phyloP scores from a whole-genome alignment of 2,329 filamentous ascomycete genomes.

The Neurospora crassa region DNA sequence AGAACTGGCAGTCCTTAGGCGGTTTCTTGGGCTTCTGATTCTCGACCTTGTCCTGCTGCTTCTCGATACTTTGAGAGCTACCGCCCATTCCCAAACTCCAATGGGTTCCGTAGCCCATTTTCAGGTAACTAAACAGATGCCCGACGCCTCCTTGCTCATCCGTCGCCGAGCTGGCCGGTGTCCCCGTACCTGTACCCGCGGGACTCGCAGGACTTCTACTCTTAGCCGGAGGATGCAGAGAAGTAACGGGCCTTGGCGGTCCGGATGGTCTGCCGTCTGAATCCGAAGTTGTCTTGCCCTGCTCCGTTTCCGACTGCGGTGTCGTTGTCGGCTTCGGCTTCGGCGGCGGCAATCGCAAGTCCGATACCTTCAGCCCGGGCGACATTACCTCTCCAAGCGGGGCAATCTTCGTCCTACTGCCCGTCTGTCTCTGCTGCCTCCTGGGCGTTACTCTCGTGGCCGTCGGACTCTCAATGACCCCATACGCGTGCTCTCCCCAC shows the following conservation, averaged over 20 bases:
- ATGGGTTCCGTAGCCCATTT: constrained; percentile 58
- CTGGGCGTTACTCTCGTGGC: constrained; percentile 47
- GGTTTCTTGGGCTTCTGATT: constrained; percentile 10
- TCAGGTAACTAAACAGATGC: constrained; percentile 54
- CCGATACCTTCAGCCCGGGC: background rate
- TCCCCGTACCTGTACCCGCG: background rate
- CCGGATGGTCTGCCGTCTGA: background rate
- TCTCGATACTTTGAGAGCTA: constrained; percentile 10
- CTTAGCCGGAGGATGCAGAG: background rate
- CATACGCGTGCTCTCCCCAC: constrained; percentile 78
- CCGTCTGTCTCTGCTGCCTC: constrained; percentile 11
- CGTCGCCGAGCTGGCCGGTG: constrained; percentile 3
- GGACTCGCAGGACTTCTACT: background rate
- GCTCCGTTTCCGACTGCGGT: background rate
- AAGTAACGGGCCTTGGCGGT: background rate
- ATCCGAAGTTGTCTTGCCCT: background rate
- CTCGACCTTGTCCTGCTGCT: constrained; percentile 7
- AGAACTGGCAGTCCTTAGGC: constrained; percentile 36
- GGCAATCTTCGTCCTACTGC: constrained; percentile 2
- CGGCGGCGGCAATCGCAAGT: background rate
- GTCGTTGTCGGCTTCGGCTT: background rate
- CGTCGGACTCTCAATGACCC: constrained; percentile 68
- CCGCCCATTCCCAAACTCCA: constrained; percentile 38
- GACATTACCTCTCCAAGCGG: background rate
- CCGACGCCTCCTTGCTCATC: constrained; percentile 32